A percentile compares a stretch with the other conserved stretches of the same genome.
phyloP scores from a whole-genome alignment of 257 asterid species.

The Nicotiana sylvestris region DNA sequence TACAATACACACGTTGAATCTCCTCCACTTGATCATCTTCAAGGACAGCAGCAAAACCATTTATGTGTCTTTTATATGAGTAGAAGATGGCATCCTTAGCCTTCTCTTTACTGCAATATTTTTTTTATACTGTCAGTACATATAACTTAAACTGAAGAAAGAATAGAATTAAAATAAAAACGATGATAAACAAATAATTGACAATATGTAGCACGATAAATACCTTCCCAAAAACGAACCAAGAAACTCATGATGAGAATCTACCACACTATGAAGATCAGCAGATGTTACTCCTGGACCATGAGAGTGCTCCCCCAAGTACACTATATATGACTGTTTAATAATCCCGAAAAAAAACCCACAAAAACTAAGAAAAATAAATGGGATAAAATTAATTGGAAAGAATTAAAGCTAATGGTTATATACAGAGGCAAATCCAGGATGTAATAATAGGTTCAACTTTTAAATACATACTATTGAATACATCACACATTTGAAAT shows the following conservation, averaged over 20 bases:
- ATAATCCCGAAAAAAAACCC: neutral
- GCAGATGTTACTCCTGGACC: conserved; percentile 37
- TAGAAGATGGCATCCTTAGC: conserved; percentile 61
- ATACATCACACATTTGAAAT: too few relatives aligned
- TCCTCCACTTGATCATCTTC: conserved; percentile 60
- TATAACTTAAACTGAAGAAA: neutral
- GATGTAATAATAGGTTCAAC: neutral
- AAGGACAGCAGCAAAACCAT: conserved; percentile 75
- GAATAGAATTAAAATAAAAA: neutral
- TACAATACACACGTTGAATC: conserved; percentile 36
- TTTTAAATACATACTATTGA: too few relatives aligned
- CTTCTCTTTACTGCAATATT: conserved; percentile 37
- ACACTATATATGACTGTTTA: conserved; percentile 56
- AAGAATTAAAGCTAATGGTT: neutral
- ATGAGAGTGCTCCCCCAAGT: conserved; percentile 80
- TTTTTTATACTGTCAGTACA: neutral
- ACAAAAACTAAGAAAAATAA: neutral
- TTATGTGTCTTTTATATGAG: conserved; percentile 54
- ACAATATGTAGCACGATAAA: neutral
- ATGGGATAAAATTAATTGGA: neutral
- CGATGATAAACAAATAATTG: neutral
- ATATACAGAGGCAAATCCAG: neutral
- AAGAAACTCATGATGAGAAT: conserved; percentile 55
- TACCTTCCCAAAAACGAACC: conserved; percentile 65
- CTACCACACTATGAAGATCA: conserved; percentile 36